Conservation (phyloP, 2,329 filamentous ascomycete genomes). For the Arthrobotrys sinensis region DNA sequence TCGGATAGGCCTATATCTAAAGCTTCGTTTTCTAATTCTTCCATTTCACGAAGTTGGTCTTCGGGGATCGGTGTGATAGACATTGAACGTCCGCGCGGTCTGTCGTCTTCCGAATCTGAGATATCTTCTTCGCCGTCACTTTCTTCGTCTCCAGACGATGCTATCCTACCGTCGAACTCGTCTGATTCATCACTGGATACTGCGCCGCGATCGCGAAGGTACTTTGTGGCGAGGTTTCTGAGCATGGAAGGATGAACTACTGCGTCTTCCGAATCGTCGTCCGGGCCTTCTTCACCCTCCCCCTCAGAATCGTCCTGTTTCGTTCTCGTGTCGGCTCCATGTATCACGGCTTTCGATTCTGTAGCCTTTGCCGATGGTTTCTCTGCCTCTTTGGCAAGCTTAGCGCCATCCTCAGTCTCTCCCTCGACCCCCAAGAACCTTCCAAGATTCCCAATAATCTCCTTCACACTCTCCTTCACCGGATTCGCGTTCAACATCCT, state of each 20-base stretch:
- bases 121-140: constrained; percentile 32
- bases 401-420: constrained; percentile 35
- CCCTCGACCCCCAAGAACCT: constrained; percentile 31
- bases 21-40: constrained; percentile 50
- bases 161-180: constrained; percentile 51
- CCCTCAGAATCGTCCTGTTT: neutral
- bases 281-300: neutral
- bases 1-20: constrained; percentile 62
- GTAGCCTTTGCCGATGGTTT: neutral
- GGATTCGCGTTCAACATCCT: constrained; percentile 72
- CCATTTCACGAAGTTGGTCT: constrained; percentile 37
- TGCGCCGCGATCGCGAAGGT: constrained; percentile 45
- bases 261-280: constrained; percentile 33
- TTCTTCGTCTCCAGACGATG: constrained; percentile 48
- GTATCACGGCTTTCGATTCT: constrained; percentile 27
- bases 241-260: constrained; percentile 52
- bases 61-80: constrained; percentile 58
- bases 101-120: constrained; percentile 33
- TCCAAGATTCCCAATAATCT: constrained; percentile 64
- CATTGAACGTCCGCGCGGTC: constrained; percentile 56
- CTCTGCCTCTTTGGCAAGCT: constrained; percentile 19
- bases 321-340: constrained; percentile 2
- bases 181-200: constrained; percentile 55
- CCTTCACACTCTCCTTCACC: constrained; percentile 70
- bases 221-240: constrained; percentile 58